Evolutionary conservation across 306 rosid species (phyloP).

Genomic region (Sicyos baderoa): DNA sequence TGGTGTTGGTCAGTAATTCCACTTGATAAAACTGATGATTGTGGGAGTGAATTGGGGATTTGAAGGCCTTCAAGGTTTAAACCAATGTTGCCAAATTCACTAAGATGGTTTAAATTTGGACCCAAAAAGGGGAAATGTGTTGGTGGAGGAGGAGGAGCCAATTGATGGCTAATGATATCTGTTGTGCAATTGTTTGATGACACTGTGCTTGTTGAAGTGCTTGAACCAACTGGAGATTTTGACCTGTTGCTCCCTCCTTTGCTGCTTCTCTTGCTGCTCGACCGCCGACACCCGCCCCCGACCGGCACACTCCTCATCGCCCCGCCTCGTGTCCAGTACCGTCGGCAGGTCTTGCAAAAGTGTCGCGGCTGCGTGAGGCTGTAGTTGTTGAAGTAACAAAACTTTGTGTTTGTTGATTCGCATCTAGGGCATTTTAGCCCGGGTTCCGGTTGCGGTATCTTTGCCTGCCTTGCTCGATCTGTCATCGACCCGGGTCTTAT

Average conservation of each 20-base stretch:
- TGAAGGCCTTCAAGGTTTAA: slow-evolving; percentile 33
- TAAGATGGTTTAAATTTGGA: slow-evolving; percentile 35
- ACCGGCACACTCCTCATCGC: slow-evolving; percentile 75
- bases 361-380: slow-evolving; percentile 75
- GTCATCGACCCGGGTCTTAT: slow-evolving; percentile 57
- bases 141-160: slow-evolving; percentile 28
- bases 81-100: slow-evolving; percentile 34
- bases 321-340: slow-evolving; percentile 88
- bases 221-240: slow-evolving; percentile 30
- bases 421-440: slow-evolving; percentile 67
- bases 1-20: slow-evolving; percentile 13
- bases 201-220: slow-evolving; percentile 35
- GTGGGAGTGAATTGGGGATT: slow-evolving; percentile 23
- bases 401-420: slow-evolving; percentile 73
- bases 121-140: slow-evolving; percentile 46
- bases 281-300: slow-evolving; percentile 71
- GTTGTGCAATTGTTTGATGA: slow-evolving; percentile 36
- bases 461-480: slow-evolving; percentile 54
- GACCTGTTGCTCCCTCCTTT: slow-evolving; percentile 18
- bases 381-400: slow-evolving; percentile 83
- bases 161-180: slow-evolving; percentile 31
- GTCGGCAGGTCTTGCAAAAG: slow-evolving; percentile 78
- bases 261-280: slow-evolving; percentile 47
- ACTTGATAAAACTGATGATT: slow-evolving; percentile 26
- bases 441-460: slow-evolving; percentile 48